These are phyloP conservation scores for Elsinoe perseae DNA, from an alignment of 2,329 filamentous ascomycete species.

Conservation along the genomic window DNA sequence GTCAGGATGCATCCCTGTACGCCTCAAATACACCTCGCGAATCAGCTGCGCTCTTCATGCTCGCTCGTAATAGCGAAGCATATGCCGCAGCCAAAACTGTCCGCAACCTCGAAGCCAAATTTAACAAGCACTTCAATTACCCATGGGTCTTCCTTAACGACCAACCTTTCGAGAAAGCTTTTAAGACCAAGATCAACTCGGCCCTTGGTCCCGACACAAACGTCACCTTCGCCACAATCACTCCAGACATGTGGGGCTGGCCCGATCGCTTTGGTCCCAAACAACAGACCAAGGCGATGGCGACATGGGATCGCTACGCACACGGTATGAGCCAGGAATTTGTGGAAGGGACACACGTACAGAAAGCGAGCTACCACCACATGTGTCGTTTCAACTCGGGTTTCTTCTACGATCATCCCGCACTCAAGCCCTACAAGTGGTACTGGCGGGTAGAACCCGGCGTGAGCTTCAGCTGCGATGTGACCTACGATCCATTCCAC, in stretches of 20 bases:
- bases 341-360: slow-evolving; percentile 16
- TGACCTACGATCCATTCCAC: slow-evolving; percentile 34
- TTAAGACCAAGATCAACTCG: slow-evolving; percentile 33
- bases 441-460: slow-evolving; percentile 56
- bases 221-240: slow-evolving; percentile 38
- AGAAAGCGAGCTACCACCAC: slow-evolving; percentile 29
- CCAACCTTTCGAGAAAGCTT: slow-evolving; percentile 36
- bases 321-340: slow-evolving; percentile 10
- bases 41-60: slow-evolving; percentile 42
- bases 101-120: slow-evolving; percentile 37
- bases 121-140: slow-evolving; percentile 44
- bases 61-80: slow-evolving; percentile 41
- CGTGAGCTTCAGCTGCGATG: slow-evolving; percentile 48
- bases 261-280: slow-evolving; percentile 26
- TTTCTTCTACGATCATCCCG: slow-evolving; percentile 36
- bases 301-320: slow-evolving; percentile 6
- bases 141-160: slow-evolving; percentile 44
- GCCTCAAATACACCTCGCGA: slow-evolving; percentile 27
- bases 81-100: slow-evolving; percentile 35
- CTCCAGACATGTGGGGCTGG: slow-evolving; percentile 36
- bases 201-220: slow-evolving; percentile 17
- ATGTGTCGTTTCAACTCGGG: slow-evolving; percentile 37
- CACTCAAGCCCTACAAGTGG: slow-evolving; percentile 45
- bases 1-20: background rate
- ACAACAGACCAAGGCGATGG: slow-evolving; percentile 4